Conservation (phyloP, 2,329 filamentous ascomycete species). For the Zymoseptoria pseudotritici region DNA sequence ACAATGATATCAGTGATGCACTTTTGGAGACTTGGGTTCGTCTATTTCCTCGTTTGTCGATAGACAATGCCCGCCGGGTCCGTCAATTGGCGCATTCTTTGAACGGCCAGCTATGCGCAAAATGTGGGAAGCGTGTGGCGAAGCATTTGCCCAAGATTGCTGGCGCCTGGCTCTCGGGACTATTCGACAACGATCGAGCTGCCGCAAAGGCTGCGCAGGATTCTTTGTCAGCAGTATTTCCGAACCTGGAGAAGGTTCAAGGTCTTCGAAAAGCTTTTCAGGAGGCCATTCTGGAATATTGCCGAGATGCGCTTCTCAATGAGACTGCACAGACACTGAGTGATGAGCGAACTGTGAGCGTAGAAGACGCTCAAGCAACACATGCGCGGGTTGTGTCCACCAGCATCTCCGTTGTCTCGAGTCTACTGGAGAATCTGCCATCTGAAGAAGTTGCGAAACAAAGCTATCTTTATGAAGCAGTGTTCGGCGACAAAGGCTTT, state of each 20-base stretch:
- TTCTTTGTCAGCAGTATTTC: conserved; percentile 67
- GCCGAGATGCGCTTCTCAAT: conserved; percentile 64
- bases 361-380: conserved; percentile 79
- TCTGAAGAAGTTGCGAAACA: conserved; percentile 53
- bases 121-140: conserved; percentile 72
- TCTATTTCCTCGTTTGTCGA: conserved; percentile 80
- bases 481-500: conserved; percentile 56
- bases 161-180: conserved; percentile 83
- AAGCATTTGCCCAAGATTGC: conserved; percentile 69
- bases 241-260: conserved; percentile 68
- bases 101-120: conserved; percentile 55
- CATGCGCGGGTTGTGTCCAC: conserved; percentile 70
- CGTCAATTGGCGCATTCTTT: conserved; percentile 76
- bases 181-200: conserved; percentile 74
- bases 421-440: conserved; percentile 41
- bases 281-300: conserved; percentile 71
- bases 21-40: conserved; percentile 84
- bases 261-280: conserved; percentile 79
- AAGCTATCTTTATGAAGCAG: conserved; percentile 53
- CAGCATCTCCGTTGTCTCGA: conserved; percentile 48
- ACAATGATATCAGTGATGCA: conserved; percentile 65
- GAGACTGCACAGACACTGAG: conserved; percentile 79
- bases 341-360: conserved; percentile 75
- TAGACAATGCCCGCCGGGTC: conserved; percentile 81
- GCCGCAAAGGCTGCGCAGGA: conserved; percentile 71